A percentile compares a stretch with the other conserved stretches of the same genome.
Evolutionary conservation across 768 basidiomycete genomes (phyloP).

Genomic region (Tylopilus felleus): DNA sequence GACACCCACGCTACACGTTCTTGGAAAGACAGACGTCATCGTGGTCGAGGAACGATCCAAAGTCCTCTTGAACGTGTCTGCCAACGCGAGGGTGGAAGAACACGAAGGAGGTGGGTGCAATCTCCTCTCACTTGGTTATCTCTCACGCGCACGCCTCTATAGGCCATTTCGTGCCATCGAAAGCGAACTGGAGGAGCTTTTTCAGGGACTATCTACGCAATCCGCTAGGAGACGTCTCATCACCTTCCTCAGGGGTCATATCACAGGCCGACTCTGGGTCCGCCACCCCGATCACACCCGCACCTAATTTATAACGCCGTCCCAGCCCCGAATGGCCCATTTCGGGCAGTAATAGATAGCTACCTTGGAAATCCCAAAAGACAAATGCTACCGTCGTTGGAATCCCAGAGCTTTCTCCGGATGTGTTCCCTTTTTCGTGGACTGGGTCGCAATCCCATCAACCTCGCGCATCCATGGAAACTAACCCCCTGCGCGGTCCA

Average conservation of each 20-base stretch:
- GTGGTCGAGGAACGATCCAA: slow-evolving; percentile 68
- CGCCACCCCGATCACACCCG: slow-evolving; percentile 38
- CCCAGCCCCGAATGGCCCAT: background rate
- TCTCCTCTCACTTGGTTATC: background rate
- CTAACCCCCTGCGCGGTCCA: background rate
- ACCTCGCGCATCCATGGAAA: background rate
- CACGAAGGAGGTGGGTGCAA: slow-evolving; percentile 73
- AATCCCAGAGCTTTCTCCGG: background rate
- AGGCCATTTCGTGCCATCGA: slow-evolving; percentile 86
- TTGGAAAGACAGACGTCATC: slow-evolving; percentile 75
- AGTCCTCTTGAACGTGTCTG: slow-evolving; percentile 51
- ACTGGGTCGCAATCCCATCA: background rate
- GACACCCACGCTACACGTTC: slow-evolving; percentile 75
- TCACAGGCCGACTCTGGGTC: slow-evolving; percentile 46
- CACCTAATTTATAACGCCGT: slow-evolving; percentile 1
- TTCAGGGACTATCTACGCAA: slow-evolving; percentile 61
- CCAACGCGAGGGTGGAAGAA: slow-evolving; percentile 60
- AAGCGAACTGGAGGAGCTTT: slow-evolving; percentile 73
- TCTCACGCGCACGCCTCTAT: slow-evolving; percentile 5
- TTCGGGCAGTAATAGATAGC: slow-evolving; percentile 4
- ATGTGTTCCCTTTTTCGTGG: background rate
- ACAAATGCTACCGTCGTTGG: background rate
- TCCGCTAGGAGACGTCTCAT: slow-evolving; percentile 44
- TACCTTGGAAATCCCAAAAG: background rate
- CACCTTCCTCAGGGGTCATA: slow-evolving; percentile 38